These are phyloP conservation scores for Asterophora lycoperdoides DNA, from an alignment of 768 basidiomycete species.

Conservation along the genomic window DNA sequence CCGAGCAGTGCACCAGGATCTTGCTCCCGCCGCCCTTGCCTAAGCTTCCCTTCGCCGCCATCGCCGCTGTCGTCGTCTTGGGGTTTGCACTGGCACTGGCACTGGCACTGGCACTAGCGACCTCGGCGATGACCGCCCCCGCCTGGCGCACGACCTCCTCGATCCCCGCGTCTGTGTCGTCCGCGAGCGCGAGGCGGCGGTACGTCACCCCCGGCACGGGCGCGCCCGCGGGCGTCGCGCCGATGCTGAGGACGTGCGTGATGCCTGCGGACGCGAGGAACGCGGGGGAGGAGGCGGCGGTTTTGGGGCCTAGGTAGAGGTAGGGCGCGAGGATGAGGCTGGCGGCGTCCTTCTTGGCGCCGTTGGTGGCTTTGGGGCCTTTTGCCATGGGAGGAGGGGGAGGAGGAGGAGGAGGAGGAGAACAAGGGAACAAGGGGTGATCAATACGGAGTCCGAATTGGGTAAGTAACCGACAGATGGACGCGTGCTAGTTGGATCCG, in stretches of 20 bases:
- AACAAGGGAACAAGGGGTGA: no score
- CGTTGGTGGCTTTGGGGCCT: neutral
- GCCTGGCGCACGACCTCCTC: constrained; percentile 17
- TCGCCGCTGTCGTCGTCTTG: constrained; percentile 27
- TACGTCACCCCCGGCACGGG: constrained; percentile 30
- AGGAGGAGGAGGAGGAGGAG: no score
- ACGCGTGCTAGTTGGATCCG: no score
- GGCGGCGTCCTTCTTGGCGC: constrained; percentile 11
- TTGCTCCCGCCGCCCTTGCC: constrained; percentile 1
- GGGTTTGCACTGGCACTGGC: no score
- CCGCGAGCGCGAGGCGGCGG: constrained; percentile 34
- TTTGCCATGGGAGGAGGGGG: no score
- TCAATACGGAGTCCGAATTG: neutral
- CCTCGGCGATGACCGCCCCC: no score
- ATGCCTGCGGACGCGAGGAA: constrained; percentile 33
- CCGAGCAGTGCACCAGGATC: constrained; percentile 42
- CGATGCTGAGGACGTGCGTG: constrained; percentile 39
- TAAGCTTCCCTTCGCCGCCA: constrained; percentile 8
- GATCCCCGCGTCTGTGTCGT: constrained; percentile 29
- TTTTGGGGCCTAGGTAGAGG: constrained; percentile 39
- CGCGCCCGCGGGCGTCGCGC: constrained; percentile 24
- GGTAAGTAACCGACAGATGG: no score
- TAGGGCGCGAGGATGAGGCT: constrained; percentile 23
- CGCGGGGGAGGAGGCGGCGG: constrained; percentile 28
- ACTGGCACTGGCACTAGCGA: no score